Evolutionary conservation across 2,329 filamentous ascomycete genomes (phyloP), one percentile per base, ranked within the genome.

Genomic region (Claviceps citrina): DNA sequence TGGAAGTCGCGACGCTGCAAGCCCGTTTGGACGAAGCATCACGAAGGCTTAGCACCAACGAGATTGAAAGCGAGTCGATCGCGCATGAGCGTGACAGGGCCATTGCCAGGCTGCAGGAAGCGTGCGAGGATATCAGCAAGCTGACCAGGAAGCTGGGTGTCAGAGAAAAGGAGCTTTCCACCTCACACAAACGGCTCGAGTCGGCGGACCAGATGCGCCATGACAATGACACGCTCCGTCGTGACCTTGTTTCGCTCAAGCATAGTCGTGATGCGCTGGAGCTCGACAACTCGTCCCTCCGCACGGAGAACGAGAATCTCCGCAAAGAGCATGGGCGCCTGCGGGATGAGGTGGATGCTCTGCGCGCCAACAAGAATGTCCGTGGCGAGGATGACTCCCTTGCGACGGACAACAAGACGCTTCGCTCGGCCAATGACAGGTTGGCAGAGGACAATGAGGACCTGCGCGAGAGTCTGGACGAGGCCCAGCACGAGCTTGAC

Each of bases 51-150:
- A 73, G 69, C 44, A 65, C 74, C n/a, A 66, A 70, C 27, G 74
- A 81, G 38, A 75, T 77, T 39, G 70, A 76, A 45, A 76, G 71
- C 43, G 72, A 78, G 45, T 70, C 75, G 3, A 59, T 81, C 31
- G 66, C 67, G 3, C 66, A 71, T 24, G 80, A 84, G 55, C 70
- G 76, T 24, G 78, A 83, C 47, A 73, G 75, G 35, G 70, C 79
- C 28, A 64, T 80, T 36, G 68, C 67, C 38, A 77, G 78, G 49
- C 64, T 78, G 5, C 71, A 72, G 22, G 66, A 75, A 38, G 76
- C 76, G 4, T 77, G 72, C 31, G 65, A 69, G 35, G 73, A 71
- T 26, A 71, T 73, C 47, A 71, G 66, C 47, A 65, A 66, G 43
- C 59, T 66, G 20, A 66, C 63, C 27, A 55, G 60, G 16, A 64